Conservation (phyloP, 257 asterid genomes). For the Fraxinus pennsylvanica region DNA sequence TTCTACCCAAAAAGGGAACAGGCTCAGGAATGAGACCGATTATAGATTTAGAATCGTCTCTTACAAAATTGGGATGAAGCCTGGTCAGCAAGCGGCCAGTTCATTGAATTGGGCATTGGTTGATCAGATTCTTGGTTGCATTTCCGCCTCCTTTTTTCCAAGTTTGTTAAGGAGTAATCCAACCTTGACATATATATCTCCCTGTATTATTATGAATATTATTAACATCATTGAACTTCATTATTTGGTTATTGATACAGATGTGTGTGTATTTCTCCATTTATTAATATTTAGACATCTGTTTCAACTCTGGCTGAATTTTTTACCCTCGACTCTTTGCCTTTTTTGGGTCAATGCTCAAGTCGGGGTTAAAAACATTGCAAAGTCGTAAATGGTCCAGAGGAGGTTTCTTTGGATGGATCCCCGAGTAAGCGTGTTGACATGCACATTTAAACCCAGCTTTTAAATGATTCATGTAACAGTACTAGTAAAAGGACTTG, state of each 20-base stretch:
- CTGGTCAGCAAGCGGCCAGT: not conserved
- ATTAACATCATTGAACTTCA: not conserved
- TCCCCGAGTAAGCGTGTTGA: not conserved
- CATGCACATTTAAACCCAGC: not conserved
- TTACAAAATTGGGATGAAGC: not conserved
- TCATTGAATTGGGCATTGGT: not conserved
- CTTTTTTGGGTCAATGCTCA: not conserved
- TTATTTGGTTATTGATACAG: not conserved
- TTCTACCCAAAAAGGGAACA: too few species aligned
- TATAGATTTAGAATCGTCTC: not conserved
- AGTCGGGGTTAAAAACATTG: not conserved
- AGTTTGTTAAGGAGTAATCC: not conserved
- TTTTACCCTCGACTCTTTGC: not conserved
- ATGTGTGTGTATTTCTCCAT: not conserved
- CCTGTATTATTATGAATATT: not conserved
- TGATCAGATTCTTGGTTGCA: not conserved
- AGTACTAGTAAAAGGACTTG: not conserved
- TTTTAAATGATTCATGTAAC: too few species aligned
- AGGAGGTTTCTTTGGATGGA: not conserved
- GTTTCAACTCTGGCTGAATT: not conserved
- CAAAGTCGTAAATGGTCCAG: not conserved
- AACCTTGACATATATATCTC: not conserved
- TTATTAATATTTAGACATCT: too few species aligned
- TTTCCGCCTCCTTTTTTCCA: not conserved
- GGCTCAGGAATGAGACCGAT: too few species aligned